phyloP scores from a whole-genome alignment of 306 rosid species.

The Trifolium subterraneum region DNA sequence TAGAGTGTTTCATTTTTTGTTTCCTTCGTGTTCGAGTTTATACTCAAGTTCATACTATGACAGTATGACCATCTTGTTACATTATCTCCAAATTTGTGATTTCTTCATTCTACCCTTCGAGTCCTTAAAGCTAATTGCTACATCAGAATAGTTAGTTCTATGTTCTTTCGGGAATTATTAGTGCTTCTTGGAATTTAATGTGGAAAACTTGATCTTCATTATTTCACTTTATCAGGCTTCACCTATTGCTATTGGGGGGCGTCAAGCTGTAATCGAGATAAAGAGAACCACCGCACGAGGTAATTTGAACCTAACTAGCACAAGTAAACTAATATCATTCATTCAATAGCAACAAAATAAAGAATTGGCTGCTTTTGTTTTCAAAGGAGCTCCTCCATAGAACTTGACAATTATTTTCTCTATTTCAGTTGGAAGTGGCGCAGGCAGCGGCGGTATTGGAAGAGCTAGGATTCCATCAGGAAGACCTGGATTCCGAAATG shows the following conservation, averaged over 20 bases:
- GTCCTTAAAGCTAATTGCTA: background rate
- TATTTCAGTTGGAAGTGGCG: conserved; percentile 56
- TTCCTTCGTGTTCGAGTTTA: background rate
- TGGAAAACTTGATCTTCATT: background rate
- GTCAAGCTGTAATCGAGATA: conserved; percentile 62
- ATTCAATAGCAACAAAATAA: background rate
- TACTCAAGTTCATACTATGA: no score
- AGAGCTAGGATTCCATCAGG: conserved; percentile 58
- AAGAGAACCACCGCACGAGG: conserved; percentile 75
- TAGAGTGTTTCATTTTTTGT: background rate
- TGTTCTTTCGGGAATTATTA: background rate
- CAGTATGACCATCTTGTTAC: background rate
- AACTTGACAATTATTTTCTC: conserved; percentile 29
- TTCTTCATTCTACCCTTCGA: background rate
- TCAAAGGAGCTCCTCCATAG: conserved; percentile 27
- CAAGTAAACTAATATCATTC: conserved; percentile 12
- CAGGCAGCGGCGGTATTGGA: conserved; percentile 39
- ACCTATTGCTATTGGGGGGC: conserved; percentile 59
- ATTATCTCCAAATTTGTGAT: background rate
- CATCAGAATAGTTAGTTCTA: background rate
- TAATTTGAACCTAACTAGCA: conserved; percentile 35
- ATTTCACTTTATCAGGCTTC: conserved; percentile 61
- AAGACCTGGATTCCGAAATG: conserved; percentile 62
- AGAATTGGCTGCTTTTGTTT: conserved; percentile 4
- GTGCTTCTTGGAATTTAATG: background rate